Evolutionary conservation across 805 yeast genomes (phyloP).

Genomic region (Scheffersomyces coipomensis): DNA sequence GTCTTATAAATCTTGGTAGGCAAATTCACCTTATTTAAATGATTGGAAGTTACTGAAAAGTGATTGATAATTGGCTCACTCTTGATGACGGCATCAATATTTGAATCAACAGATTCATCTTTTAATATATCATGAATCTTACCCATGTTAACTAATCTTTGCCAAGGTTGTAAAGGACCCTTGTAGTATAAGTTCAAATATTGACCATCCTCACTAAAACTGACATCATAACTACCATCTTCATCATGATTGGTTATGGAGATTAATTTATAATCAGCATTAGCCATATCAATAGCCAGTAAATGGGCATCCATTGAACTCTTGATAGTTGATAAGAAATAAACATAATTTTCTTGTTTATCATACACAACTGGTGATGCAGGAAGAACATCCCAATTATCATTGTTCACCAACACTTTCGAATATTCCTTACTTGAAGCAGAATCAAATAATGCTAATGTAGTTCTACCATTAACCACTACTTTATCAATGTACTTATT

Average conservation of each 20-base stretch:
- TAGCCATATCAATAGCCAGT: conserved; percentile 51
- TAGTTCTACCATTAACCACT: conserved; percentile 55
- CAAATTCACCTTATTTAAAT: conserved; percentile 37
- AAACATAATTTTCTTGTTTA: conserved; percentile 41
- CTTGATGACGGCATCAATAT: conserved; percentile 12
- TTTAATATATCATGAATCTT: conserved; percentile 14
- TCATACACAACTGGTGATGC: conserved; percentile 60
- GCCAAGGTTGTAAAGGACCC: conserved; percentile 83
- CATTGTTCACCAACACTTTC: conserved; percentile 51
- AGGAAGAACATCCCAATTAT: conserved; percentile 80
- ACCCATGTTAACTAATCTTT: conserved; percentile 54
- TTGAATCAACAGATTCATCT: conserved; percentile 10
- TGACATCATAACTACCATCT: conserved; percentile 63
- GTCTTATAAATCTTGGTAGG: conserved; percentile 49
- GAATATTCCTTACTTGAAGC: conserved; percentile 41
- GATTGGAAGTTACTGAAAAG: conserved; percentile 10
- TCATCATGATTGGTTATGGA: conserved; percentile 48
- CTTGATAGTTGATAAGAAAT: conserved; percentile 67
- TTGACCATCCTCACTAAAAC: conserved; percentile 74
- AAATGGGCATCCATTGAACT: conserved; percentile 82
- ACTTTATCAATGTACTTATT: conserved; percentile 68
- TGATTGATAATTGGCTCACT: conserved; percentile 14
- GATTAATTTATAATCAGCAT: conserved; percentile 34
- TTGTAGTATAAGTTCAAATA: conserved; percentile 61
- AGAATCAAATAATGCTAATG: conserved; percentile 77